A percentile compares a stretch with the other conserved stretches of the same genome.
Conservation (phyloP, 441 rosid species). For the Erodium texanum region DNA sequence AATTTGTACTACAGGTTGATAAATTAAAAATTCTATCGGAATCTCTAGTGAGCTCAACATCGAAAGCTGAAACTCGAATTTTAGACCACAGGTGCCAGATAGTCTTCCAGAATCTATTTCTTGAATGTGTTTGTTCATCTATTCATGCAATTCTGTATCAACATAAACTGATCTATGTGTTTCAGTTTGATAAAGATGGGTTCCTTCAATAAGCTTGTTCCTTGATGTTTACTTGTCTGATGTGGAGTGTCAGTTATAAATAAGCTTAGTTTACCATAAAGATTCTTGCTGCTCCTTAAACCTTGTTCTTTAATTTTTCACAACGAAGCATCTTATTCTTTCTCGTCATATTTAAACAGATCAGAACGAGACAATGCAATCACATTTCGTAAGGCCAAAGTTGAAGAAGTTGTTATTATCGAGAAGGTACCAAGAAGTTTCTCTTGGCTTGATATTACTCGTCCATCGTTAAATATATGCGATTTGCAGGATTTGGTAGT, state of each 20-base stretch:
- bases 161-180: neutral
- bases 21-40: slow-evolving; percentile 74
- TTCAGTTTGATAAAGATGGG: neutral
- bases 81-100: slow-evolving; percentile 60
- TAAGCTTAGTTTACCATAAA: neutral
- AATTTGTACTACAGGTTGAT: slow-evolving; percentile 46
- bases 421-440: slow-evolving; percentile 51
- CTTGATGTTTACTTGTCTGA: neutral
- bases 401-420: slow-evolving; percentile 61
- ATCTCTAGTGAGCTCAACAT: slow-evolving; percentile 63
- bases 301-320: neutral
- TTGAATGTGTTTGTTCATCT: slow-evolving; percentile 2
- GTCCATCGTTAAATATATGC: slow-evolving; percentile 15
- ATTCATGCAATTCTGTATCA: neutral
- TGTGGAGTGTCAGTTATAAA: neutral
- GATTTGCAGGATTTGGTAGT: slow-evolving; percentile 51
- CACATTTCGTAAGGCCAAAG: slow-evolving; percentile 57
- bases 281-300: slow-evolving; percentile 8
- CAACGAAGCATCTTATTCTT: slow-evolving; percentile 6
- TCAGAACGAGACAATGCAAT: slow-evolving; percentile 78
- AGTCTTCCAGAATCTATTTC: slow-evolving; percentile 9
- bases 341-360: slow-evolving; percentile 30
- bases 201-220: neutral
- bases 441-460: neutral
- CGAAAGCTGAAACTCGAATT: slow-evolving; percentile 70